Evolutionary conservation across 495 filamentous ascomycete genomes (phyloP).

Genomic region (Podospora australis): DNA sequence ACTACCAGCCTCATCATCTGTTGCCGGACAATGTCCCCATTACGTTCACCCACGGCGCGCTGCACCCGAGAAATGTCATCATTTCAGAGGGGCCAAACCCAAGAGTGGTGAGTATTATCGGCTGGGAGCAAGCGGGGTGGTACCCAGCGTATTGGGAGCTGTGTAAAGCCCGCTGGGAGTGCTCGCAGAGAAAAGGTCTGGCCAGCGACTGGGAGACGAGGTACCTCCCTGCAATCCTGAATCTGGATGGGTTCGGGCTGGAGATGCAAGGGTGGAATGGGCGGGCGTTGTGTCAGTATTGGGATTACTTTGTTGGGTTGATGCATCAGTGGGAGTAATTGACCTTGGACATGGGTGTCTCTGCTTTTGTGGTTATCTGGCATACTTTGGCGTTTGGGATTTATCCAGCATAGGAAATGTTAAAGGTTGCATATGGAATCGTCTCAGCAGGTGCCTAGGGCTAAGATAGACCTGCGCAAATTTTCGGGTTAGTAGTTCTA

Average conservation of each 20-base stretch:
- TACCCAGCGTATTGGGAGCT: constrained; percentile 44
- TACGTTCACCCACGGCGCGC: constrained; percentile 42
- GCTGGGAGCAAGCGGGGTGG: constrained; percentile 47
- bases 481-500: too few species aligned
- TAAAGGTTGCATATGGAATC: too few species aligned
- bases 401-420: too few species aligned
- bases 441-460: too few species aligned
- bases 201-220: constrained; percentile 8
- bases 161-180: constrained; percentile 32
- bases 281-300: constrained; percentile 10
- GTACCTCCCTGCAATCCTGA: constrained; percentile 11
- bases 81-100: constrained; percentile 27
- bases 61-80: constrained; percentile 43
- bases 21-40: constrained; percentile 28
- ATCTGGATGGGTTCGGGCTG: constrained; percentile 1
- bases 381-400: too few species aligned
- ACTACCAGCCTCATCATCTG: constrained; percentile 11
- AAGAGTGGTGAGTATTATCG: constrained; percentile 33
- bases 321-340: constrained; percentile 5
- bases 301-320: constrained; percentile 15
- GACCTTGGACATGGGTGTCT: too few species aligned
- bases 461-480: too few species aligned
- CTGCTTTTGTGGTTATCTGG: too few species aligned
- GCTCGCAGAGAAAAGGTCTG: background rate
- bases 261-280: constrained; percentile 6